Conservation (phyloP, 164 flowering plant genomes). For the Aristolochia fimbriata region DNA sequence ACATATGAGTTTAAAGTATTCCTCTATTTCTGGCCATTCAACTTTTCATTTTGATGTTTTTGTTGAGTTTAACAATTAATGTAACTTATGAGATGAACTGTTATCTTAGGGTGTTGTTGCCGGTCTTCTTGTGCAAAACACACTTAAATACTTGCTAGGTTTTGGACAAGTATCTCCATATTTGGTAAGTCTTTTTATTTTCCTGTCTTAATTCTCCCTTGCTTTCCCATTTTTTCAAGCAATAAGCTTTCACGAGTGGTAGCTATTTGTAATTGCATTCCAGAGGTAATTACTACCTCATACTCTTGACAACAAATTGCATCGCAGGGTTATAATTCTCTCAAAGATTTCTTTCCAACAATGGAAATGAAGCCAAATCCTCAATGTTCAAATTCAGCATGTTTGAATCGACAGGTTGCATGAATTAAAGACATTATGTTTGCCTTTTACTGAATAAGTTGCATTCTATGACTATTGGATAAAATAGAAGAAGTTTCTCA, state of each 20-base stretch:
- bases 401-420: constrained; percentile 80
- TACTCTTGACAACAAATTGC: constrained; percentile 4
- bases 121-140: constrained; percentile 91
- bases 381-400: constrained; percentile 85
- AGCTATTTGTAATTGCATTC: not conserved
- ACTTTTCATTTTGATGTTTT: not conserved
- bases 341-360: constrained; percentile 93
- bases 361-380: constrained; percentile 98
- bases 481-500: constrained; percentile 6
- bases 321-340: constrained; percentile 84
- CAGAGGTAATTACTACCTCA: not conserved
- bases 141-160: constrained; percentile 74
- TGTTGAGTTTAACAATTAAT: not conserved
- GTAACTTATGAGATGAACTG: constrained; percentile 4
- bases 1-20: not conserved
- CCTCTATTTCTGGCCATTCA: not conserved
- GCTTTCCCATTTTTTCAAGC: not conserved
- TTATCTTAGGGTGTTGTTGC: constrained; percentile 85
- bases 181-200: constrained; percentile 41
- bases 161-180: constrained; percentile 94
- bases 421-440: not conserved
- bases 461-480: constrained; percentile 6
- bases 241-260: not conserved
- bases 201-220: not conserved
- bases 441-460: not conserved